phyloP scores from a whole-genome alignment of 495 filamentous ascomycete species.

The Lasiosphaeris hirsuta region DNA sequence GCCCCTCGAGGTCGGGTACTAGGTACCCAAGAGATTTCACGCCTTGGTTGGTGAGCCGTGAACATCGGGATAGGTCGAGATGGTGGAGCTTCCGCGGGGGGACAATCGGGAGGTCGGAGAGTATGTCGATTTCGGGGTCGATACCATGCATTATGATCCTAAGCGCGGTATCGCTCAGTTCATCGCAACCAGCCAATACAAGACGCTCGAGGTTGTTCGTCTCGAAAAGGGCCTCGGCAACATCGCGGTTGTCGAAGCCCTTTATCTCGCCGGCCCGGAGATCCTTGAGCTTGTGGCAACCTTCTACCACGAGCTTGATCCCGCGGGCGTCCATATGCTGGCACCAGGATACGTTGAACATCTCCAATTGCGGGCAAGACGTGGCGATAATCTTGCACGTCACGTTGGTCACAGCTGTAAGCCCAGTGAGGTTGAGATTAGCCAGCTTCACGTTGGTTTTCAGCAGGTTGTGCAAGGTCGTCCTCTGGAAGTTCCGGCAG shows the following conservation, averaged over 20 bases:
- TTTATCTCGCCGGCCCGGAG: constrained; percentile 77
- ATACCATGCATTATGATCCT: constrained; percentile 68
- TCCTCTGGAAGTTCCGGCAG: constrained; percentile 74
- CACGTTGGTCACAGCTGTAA: constrained; percentile 74
- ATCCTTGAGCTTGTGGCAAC: constrained; percentile 71
- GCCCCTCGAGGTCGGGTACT: constrained; percentile 74
- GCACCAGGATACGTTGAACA: constrained; percentile 90
- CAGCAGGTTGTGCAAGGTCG: constrained; percentile 75
- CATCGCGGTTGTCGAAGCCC: constrained; percentile 68
- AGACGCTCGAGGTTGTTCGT: constrained; percentile 79
- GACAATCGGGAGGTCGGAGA: constrained; percentile 72
- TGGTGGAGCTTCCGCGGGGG: constrained; percentile 77
- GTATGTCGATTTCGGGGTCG: constrained; percentile 69
- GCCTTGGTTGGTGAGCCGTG: constrained; percentile 65
- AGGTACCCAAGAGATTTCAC: constrained; percentile 65
- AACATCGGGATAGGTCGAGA: constrained; percentile 79
- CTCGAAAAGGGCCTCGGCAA: constrained; percentile 69
- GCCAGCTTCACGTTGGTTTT: constrained; percentile 71
- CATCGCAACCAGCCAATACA: constrained; percentile 70
- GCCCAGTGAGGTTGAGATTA: constrained; percentile 79
- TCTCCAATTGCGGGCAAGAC: constrained; percentile 75
- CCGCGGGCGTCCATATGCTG: constrained; percentile 78
- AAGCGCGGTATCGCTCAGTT: constrained; percentile 70
- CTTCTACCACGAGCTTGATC: constrained; percentile 66
- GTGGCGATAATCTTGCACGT: constrained; percentile 85